These are phyloP conservation scores for Panellus pusillus DNA, from an alignment of 768 basidiomycete species.

Conservation along the genomic window DNA sequence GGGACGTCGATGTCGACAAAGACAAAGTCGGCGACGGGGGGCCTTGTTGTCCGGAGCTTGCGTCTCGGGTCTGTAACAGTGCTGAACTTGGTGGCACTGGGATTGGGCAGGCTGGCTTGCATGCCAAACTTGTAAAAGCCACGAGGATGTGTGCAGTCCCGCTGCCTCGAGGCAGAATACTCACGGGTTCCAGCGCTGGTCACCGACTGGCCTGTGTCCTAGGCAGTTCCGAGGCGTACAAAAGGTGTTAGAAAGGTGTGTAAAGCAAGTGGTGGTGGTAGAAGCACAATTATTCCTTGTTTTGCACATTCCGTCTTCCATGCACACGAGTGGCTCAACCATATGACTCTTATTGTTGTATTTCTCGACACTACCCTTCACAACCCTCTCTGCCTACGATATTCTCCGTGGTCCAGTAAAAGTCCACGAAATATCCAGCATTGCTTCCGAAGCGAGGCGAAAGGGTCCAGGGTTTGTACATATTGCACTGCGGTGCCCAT, in stretches of 20 bases:
- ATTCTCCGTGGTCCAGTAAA: no score
- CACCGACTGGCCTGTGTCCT: not conserved
- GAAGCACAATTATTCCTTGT: not conserved
- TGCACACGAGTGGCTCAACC: not conserved
- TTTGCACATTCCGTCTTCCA: not conserved
- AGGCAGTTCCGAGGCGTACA: not conserved
- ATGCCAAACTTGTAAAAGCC: not conserved
- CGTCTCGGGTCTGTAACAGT: constrained; percentile 19
- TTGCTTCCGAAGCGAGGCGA: no score
- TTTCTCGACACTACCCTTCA: no score
- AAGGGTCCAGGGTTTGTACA: no score
- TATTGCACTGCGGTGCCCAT: no score
- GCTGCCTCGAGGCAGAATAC: constrained; percentile 20
- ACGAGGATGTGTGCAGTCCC: constrained; percentile 18
- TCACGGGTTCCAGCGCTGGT: not conserved
- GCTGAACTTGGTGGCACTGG: constrained; percentile 13
- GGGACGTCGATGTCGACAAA: constrained; percentile 42
- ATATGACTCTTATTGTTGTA: no score
- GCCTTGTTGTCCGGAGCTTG: constrained; percentile 12
- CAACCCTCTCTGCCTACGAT: no score
- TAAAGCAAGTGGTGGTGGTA: not conserved
- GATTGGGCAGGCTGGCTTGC: constrained; percentile 11
- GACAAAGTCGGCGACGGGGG: constrained; percentile 18
- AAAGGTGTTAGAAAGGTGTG: not conserved
- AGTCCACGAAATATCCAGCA: no score